Conservation (phyloP, 345 rosid genomes). For the Firmiana major region DNA sequence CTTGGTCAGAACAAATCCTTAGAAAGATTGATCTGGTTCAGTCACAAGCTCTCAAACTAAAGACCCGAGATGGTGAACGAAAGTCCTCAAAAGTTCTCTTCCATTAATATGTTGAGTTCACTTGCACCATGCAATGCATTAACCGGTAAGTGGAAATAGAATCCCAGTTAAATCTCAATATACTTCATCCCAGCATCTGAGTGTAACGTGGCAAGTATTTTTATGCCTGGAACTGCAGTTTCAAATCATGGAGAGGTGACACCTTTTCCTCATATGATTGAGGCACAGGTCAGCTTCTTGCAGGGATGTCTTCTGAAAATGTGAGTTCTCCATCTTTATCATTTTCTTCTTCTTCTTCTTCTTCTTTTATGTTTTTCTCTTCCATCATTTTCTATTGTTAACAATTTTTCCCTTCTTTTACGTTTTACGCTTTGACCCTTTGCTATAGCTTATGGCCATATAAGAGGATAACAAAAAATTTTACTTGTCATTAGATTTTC, state of each 20-base stretch:
- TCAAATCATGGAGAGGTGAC: constrained; percentile 40
- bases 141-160: constrained; percentile 33
- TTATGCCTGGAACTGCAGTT: constrained; percentile 40
- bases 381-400: not conserved
- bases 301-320: constrained; percentile 30
- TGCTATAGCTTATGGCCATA: not conserved
- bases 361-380: constrained; percentile 34
- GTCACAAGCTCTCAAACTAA: constrained; percentile 45
- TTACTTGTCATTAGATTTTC: not conserved
- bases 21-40: constrained; percentile 60
- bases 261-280: constrained; percentile 31
- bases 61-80: constrained; percentile 52
- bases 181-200: constrained; percentile 17
- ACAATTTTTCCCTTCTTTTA: not conserved
- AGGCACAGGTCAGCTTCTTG: constrained; percentile 19
- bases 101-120: constrained; percentile 43
- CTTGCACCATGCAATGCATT: constrained; percentile 25
- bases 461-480: not conserved
- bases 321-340: constrained; percentile 35
- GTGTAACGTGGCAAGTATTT: constrained; percentile 25
- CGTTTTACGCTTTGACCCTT: not conserved
- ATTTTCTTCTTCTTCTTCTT: constrained; percentile 41
- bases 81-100: constrained; percentile 56
- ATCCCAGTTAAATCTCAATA: constrained; percentile 22
- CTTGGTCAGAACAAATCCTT: constrained; percentile 50